phyloP scores from a whole-genome alignment of 2,329 filamentous ascomycete species.

The Exophiala mesophila region DNA sequence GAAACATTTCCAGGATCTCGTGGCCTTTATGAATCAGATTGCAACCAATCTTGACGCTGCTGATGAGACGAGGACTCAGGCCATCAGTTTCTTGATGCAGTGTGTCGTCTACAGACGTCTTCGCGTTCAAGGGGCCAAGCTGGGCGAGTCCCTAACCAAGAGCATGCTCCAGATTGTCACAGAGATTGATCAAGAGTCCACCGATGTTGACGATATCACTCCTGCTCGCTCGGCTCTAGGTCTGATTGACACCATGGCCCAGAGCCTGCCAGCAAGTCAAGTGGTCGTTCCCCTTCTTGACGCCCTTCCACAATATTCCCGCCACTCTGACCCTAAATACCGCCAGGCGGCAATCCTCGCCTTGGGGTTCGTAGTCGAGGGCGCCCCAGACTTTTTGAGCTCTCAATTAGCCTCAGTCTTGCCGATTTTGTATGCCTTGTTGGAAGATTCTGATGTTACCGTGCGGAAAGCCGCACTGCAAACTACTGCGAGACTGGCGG shows the following conservation, averaged over 20 bases:
- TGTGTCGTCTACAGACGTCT: conserved; percentile 86
- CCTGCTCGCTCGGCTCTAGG: conserved; percentile 80
- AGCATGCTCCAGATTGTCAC: conserved; percentile 86
- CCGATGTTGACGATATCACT: conserved; percentile 78
- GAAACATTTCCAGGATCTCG: conserved; percentile 79
- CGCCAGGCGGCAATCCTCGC: conserved; percentile 87
- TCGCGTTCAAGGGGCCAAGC: conserved; percentile 85
- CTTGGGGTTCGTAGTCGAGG: conserved; percentile 90
- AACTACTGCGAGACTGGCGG: conserved; percentile 81
- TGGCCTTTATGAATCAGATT: conserved; percentile 91
- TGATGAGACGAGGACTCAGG: conserved; percentile 82
- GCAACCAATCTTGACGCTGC: conserved; percentile 70
- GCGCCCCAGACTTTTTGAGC: conserved; percentile 93
- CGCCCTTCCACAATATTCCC: conserved; percentile 75
- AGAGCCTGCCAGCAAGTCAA: conserved; percentile 84
- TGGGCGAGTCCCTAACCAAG: conserved; percentile 80
- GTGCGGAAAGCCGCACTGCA: conserved; percentile 86
- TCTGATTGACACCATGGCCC: conserved; percentile 82
- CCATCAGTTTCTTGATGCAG: conserved; percentile 90
- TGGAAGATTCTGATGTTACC: conserved; percentile 74
- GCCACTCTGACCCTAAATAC: conserved; percentile 67
- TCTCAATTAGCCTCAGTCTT: conserved; percentile 85
- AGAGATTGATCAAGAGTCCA: conserved; percentile 60
- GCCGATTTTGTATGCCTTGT: conserved; percentile 74
- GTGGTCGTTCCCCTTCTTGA: conserved; percentile 90